Percentiles rank a stretch among this genome's conserved stretches.
Evolutionary conservation across 495 filamentous ascomycete genomes (phyloP).

Genomic region (Coniosporium apollinis): DNA sequence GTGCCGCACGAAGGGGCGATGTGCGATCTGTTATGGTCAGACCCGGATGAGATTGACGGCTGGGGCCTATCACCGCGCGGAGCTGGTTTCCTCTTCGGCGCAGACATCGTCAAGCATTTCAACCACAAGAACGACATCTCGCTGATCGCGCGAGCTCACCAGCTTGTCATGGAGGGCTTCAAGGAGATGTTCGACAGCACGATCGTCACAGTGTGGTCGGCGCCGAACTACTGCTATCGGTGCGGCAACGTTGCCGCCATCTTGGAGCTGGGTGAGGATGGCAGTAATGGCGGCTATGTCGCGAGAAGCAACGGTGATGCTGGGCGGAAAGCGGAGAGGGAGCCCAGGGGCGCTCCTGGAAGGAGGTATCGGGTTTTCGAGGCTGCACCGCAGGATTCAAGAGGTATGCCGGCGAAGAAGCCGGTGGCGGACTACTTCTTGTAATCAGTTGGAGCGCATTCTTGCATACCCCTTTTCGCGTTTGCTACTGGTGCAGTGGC

Average conservation of each 20-base stretch:
- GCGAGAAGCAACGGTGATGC: constrained; percentile 68
- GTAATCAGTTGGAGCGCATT: no score
- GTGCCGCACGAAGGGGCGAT: constrained; percentile 97
- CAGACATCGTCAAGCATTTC: constrained; percentile 90
- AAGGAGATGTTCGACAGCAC: constrained; percentile 96
- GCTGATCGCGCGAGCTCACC: constrained; percentile 85
- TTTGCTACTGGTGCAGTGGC: no score
- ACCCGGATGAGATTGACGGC: constrained; percentile 95
- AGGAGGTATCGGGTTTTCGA: constrained; percentile 92
- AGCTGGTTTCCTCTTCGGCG: constrained; percentile 90
- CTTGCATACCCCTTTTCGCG: no score
- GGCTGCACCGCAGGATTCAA: constrained; percentile 86
- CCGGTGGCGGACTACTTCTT: constrained; percentile 96
- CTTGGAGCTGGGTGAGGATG: constrained; percentile 79
- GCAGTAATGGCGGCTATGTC: constrained; percentile 55
- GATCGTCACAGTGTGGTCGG: constrained; percentile 94
- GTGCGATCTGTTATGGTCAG: constrained; percentile 96
- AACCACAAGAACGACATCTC: constrained; percentile 85
- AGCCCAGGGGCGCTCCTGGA: constrained; percentile 49
- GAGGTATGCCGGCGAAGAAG: constrained; percentile 98
- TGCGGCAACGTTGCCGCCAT: constrained; percentile 96
- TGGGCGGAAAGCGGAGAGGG: constrained; percentile 27
- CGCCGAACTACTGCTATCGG: constrained; percentile 19
- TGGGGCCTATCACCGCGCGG: constrained; percentile 93
- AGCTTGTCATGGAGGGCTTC: constrained; percentile 98